Evolutionary conservation across 2,329 filamentous ascomycete genomes (phyloP), one percentile per base, ranked within the genome.

Genomic region (Alternaria postmessia): DNA sequence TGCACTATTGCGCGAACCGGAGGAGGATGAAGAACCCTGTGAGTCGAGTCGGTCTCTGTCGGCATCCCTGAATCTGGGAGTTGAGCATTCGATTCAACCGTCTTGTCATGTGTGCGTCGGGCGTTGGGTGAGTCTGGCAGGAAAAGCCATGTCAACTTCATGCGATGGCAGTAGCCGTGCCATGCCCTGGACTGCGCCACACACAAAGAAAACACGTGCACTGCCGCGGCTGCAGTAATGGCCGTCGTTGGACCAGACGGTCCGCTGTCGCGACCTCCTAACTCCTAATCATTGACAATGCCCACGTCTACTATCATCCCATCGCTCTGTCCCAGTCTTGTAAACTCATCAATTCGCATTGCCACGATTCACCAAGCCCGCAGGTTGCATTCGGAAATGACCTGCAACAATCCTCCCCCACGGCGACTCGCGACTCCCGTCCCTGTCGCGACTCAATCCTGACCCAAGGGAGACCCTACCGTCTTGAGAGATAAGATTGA

Each of bases 1-100:
- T 52, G 53, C 22, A 51, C 57, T 43, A 16, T 36, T 34, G 53
- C 53, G 53, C 57, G 34, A 57, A 56, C 53, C 53, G 16, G 32
- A 34, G 5, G 30, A 47, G 30, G 32, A 55, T 14, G 53, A 55
- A 55, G 46, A 41, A 55, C 16, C 52, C 43, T 55, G 43, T 4
- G 53, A 9, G 41, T 16, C 28, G 39, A 44, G 39, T 28, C 14
- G 11, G 18, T 22, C 24, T 36, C 14, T 26, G 39, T 7, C 46
- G n/a, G 14, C 22, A 7, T 20, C 38, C 36, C 49, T 41, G 49
- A 14, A 22, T 20, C 22, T 39, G 32, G n/a, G 9, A 24, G 26
- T 26, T 2, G 24, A 49, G 30, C 2, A 11, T 26, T 36, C 46
- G 11, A 20, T 38, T 26, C 46, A 24, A 20, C 22, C 49, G 36